Percentiles rank a stretch among this genome's conserved stretches.
Evolutionary conservation across 192 early-diverging fungal genomes (phyloP).

Genomic region (Spizellomyces sp.): DNA sequence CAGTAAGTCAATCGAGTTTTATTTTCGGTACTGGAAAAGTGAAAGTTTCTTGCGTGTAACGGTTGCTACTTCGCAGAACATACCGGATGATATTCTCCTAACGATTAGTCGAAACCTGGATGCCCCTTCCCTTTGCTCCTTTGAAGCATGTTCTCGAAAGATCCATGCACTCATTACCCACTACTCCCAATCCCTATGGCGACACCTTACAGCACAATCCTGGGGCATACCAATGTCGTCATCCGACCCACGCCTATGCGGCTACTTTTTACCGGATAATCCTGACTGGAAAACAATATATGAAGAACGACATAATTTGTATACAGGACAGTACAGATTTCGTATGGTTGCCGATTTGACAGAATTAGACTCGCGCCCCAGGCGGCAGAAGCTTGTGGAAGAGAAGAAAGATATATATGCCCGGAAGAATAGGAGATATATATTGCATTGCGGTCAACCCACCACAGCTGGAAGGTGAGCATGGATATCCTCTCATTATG

Average conservation of each 20-base stretch:
- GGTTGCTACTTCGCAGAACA: neutral
- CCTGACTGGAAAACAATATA: slow-evolving; percentile 29
- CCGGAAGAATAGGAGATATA: slow-evolving; percentile 17
- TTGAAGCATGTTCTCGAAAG: slow-evolving; percentile 10
- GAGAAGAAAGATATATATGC: slow-evolving; percentile 12
- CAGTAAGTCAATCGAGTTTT: too few species aligned
- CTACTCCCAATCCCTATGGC: slow-evolving; percentile 31
- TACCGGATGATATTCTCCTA: slow-evolving; percentile 32
- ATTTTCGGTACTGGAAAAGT: too few species aligned
- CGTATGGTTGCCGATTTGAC: slow-evolving; percentile 27
- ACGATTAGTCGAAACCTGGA: slow-evolving; percentile 18
- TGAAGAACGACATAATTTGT: slow-evolving; percentile 26
- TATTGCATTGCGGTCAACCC: slow-evolving; percentile 42
- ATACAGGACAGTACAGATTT: slow-evolving; percentile 36
- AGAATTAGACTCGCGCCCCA: slow-evolving; percentile 6
- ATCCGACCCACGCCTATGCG: neutral
- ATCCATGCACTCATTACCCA: slow-evolving; percentile 8
- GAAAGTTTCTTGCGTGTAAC: too few species aligned
- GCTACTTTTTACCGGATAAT: slow-evolving; percentile 11
- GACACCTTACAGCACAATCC: neutral
- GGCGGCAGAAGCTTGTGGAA: slow-evolving; percentile 30
- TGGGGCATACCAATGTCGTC: slow-evolving; percentile 16
- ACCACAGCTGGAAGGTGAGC: slow-evolving; percentile 35
- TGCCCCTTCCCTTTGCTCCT: slow-evolving; percentile 14
- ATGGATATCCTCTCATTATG: neutral